A percentile compares a stretch with the other conserved stretches of the same genome.
phyloP scores from a whole-genome alignment of 495 filamentous ascomycete genomes.

The Penicillium maclennaniae region DNA sequence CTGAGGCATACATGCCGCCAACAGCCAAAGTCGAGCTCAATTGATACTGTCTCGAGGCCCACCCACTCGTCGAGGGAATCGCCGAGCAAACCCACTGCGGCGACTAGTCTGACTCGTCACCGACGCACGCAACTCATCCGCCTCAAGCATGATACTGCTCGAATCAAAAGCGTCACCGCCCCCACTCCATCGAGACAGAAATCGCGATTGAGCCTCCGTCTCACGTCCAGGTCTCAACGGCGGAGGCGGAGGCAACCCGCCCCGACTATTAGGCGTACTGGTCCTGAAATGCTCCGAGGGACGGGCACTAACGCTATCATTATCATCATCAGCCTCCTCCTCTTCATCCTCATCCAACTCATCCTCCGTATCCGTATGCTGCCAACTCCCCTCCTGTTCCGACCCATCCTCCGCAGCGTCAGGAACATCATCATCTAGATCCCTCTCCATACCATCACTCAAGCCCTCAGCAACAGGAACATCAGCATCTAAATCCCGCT shows the following conservation, averaged over 20 bases:
- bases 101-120: constrained; percentile 40
- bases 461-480: constrained; percentile 34
- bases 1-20: background rate
- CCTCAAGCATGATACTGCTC: constrained; percentile 39
- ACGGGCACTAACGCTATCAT: constrained; percentile 19
- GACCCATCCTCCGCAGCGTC: constrained; percentile 33
- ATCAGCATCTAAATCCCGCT: constrained; percentile 43
- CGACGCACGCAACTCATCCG: constrained; percentile 42
- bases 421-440: constrained; percentile 44
- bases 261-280: constrained; percentile 38
- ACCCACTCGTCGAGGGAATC: constrained; percentile 36
- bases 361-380: constrained; percentile 82
- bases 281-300: constrained; percentile 32
- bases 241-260: constrained; percentile 29
- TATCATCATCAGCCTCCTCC: constrained; percentile 27
- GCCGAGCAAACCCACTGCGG: constrained; percentile 32
- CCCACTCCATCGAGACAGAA: constrained; percentile 45
- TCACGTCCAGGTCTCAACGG: constrained; percentile 23
- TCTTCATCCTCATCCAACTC: constrained; percentile 52
- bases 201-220: constrained; percentile 43
- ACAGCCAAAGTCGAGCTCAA: constrained; percentile 9
- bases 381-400: constrained; percentile 44
- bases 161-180: constrained; percentile 42
- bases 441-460: constrained; percentile 26
- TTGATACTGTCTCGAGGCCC: constrained; percentile 42